Base-by-base conservation (phyloP, 2,329 filamentous ascomycete species). In the Whalleya microplaca region DNA sequence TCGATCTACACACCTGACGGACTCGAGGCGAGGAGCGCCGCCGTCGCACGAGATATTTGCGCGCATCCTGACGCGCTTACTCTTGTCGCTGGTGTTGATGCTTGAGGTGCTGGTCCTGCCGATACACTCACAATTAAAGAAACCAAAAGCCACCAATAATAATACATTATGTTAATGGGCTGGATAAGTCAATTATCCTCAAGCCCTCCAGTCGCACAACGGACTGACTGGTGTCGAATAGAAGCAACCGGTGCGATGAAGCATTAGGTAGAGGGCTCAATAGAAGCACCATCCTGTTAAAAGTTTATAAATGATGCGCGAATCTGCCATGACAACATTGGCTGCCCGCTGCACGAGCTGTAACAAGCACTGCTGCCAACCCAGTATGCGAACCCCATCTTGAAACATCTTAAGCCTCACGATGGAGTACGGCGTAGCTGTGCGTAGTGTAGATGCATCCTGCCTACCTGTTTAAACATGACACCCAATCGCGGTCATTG, bases 1-100 rank as follows among this genome's bases (percentile, higher is more conserved):
- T 20, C 23, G 14, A 27, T 14, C 12, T 16, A 40, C 64, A 21
- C 21, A 68, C 66, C 61, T 37, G 47, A 53, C n/a, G 64, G 58
- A 53, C 62, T 65, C 44, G 51, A 56, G 1, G 56, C 59, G 3
- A 61, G 52, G 9, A 56, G 41, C 6, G 61, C 59, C 37, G 52
- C 58, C 1, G 56, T 57, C 27, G 47, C 45, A 19, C 48, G 60
- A 37, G 64, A 59, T 46, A 69, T 55, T 21, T 56, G 46, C 8
- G 61, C 66, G 43, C 67, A 71, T 21, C 67, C 63, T 23, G 49
- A 58, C 21, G 64, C 53, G 27, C 65, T 63, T 18, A 50, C 14
- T 29, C 23, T 51, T 5, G 48, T 52, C 20, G 54, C n/a, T 10
- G 49, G 19, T n/a, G 53, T 37, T 14, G 55, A 40, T 14, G 32